phyloP scores from a whole-genome alignment of 371 early-diverging fungal genomes.

The Syncephalastrum racemosum region DNA sequence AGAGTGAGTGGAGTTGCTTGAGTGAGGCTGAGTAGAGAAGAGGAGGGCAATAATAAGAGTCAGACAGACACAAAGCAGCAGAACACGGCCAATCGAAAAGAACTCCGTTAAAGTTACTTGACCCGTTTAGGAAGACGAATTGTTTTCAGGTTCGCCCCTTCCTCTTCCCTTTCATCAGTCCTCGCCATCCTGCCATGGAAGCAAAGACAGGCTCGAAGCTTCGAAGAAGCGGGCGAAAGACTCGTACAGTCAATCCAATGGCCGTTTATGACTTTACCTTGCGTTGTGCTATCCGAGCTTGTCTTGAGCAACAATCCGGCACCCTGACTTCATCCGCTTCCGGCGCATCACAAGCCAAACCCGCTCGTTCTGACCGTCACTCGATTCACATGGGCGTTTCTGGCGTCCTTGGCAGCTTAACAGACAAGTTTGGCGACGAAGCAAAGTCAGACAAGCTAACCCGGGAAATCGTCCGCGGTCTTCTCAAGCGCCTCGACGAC shows the following conservation, averaged over 20 bases:
- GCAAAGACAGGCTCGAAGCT: slow-evolving; percentile 24
- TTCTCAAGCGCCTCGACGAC: slow-evolving; percentile 35
- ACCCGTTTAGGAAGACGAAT: slow-evolving; percentile 1
- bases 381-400: slow-evolving; percentile 17
- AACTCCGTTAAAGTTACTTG: too few species aligned
- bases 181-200: slow-evolving; percentile 20
- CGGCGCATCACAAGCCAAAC: not conserved
- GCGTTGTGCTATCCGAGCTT: slow-evolving; percentile 36
- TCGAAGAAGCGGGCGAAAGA: slow-evolving; percentile 22
- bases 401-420: slow-evolving; percentile 26
- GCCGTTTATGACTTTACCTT: slow-evolving; percentile 28
- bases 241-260: slow-evolving; percentile 18
- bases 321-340: not conserved
- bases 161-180: slow-evolving; percentile 5
- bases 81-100: not conserved
- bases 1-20: too few species aligned
- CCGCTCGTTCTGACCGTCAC: slow-evolving; percentile 10
- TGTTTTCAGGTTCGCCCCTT: slow-evolving; percentile 17
- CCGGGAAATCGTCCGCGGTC: slow-evolving; percentile 34
- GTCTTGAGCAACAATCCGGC: slow-evolving; percentile 16
- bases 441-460: slow-evolving; percentile 41
- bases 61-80: slow-evolving; percentile 13
- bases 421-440: slow-evolving; percentile 34
- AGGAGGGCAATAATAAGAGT: too few species aligned
- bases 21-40: not conserved